Conservation (phyloP, 441 rosid genomes). For the Rhodomyrtus psidioides region DNA sequence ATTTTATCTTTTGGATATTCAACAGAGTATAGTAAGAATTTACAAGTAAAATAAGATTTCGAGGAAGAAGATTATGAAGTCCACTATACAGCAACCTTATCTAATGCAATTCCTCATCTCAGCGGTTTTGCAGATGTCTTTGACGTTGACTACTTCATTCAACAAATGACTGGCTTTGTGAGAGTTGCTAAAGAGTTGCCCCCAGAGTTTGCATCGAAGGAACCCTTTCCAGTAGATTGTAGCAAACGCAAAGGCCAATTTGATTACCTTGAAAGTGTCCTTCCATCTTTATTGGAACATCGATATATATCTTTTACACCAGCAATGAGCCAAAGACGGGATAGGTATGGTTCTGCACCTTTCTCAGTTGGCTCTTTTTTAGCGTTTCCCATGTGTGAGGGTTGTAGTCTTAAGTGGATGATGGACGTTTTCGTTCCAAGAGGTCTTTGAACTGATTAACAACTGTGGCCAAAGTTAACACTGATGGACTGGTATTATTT, state of each 20-base stretch:
- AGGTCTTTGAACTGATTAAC: background rate
- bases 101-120: constrained; percentile 2
- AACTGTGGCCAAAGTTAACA: background rate
- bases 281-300: constrained; percentile 63
- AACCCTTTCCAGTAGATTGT: constrained; percentile 75
- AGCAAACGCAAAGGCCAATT: constrained; percentile 95
- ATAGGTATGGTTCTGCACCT: constrained; percentile 39
- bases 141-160: constrained; percentile 80
- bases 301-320: constrained; percentile 77
- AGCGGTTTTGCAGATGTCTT: constrained; percentile 96
- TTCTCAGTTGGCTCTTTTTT: background rate
- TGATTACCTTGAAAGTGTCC: constrained; percentile 77
- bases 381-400: background rate
- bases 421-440: background rate
- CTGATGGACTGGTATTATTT: background rate
- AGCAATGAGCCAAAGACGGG: constrained; percentile 93
- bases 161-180: constrained; percentile 55
- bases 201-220: constrained; percentile 51
- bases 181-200: constrained; percentile 64
- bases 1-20: background rate
- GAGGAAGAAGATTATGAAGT: background rate
- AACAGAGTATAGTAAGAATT: background rate
- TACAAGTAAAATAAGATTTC: background rate
- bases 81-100: background rate
- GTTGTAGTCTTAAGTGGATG: background rate